A percentile compares a stretch with the other conserved stretches of the same genome.
phyloP scores from a whole-genome alignment of 345 rosid species.

The Kandelia obovata region DNA sequence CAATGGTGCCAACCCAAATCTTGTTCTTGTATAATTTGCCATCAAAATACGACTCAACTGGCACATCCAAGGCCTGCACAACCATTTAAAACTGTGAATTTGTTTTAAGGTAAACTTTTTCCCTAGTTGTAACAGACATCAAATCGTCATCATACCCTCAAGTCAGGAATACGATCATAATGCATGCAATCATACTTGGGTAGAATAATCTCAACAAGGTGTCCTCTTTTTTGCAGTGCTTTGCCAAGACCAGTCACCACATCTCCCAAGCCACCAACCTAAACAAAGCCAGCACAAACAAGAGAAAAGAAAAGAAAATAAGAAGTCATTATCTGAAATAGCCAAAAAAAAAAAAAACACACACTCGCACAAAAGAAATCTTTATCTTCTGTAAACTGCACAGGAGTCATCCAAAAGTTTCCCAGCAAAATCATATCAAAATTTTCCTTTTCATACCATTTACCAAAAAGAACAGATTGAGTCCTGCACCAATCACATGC shows the following conservation, averaged over 20 bases:
- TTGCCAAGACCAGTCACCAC: conserved; percentile 93
- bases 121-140: conserved; percentile 9
- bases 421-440: too few species aligned
- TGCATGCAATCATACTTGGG: conserved; percentile 98
- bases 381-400: too few species aligned
- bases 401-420: too few species aligned
- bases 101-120: not conserved
- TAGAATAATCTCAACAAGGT: conserved; percentile 83
- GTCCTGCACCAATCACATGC: not conserved
- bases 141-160: conserved; percentile 54
- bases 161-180: conserved; percentile 58
- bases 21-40: conserved; percentile 79
- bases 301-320: not conserved
- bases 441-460: too few species aligned
- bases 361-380: too few species aligned
- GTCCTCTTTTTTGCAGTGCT: conserved; percentile 91
- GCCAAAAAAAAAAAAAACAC: too few species aligned
- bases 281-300: not conserved
- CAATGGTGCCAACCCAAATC: conserved; percentile 88
- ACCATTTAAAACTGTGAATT: conserved; percentile 19
- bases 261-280: conserved; percentile 99
- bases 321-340: too few species aligned
- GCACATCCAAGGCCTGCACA: conserved; percentile 74
- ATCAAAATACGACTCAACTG: conserved; percentile 81
- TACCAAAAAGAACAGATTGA: not conserved